Conservation (phyloP, 768 basidiomycete species). For the Lactifluus hygrophoroides region DNA sequence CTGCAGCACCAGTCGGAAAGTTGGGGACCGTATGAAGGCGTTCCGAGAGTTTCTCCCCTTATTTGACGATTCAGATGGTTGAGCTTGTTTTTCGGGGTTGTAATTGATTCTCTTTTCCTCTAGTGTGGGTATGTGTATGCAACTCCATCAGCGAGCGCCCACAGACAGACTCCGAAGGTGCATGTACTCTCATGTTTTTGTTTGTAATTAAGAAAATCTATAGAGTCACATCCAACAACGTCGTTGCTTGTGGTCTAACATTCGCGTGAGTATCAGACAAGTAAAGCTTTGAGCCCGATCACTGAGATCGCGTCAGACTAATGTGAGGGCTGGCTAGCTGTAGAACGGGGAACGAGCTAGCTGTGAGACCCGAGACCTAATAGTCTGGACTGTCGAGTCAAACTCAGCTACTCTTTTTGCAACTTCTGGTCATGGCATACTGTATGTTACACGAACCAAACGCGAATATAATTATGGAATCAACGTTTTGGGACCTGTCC, state of each 20-base stretch:
- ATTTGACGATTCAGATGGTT: slow-evolving; percentile 28
- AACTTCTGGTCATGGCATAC: too few species aligned
- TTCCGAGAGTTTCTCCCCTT: slow-evolving; percentile 36
- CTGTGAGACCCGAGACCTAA: too few species aligned
- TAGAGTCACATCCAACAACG: neutral
- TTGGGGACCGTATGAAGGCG: slow-evolving; percentile 35
- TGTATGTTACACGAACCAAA: too few species aligned
- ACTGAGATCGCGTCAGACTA: too few species aligned
- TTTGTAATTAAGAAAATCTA: neutral
- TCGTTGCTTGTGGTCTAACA: neutral
- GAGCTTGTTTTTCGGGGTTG: neutral
- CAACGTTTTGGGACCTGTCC: too few species aligned
- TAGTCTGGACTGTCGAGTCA: too few species aligned
- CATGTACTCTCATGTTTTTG: neutral
- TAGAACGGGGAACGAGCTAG: too few species aligned
- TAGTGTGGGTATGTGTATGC: neutral
- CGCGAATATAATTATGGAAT: too few species aligned
- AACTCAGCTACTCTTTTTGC: too few species aligned
- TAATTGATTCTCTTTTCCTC: neutral
- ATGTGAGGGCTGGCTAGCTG: too few species aligned
- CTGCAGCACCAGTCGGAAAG: slow-evolving; percentile 26
- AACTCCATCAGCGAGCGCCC: neutral
- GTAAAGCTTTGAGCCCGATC: too few species aligned
- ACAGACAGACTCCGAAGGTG: neutral
- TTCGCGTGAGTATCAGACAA: neutral